Conservation (phyloP, 2,329 filamentous ascomycete species). For the Ceratocystis variospora region DNA sequence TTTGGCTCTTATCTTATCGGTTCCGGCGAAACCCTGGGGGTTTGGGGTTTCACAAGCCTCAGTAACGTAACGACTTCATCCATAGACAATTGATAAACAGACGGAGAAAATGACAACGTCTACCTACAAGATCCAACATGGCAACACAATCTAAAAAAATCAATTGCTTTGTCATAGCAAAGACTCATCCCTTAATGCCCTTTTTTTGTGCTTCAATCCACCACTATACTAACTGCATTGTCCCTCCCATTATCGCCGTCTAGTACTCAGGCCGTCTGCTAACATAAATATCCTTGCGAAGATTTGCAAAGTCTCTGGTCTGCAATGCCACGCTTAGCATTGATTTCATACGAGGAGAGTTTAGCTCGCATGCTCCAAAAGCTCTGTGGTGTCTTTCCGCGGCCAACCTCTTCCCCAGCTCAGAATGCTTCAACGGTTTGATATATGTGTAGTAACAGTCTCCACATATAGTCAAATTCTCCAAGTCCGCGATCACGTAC, state of each 20-base stretch:
- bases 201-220: background rate
- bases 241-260: background rate
- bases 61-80: background rate
- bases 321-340: constrained; percentile 48
- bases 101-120: background rate
- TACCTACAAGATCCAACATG: background rate
- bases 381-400: constrained; percentile 47
- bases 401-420: constrained; percentile 39
- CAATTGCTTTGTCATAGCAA: background rate
- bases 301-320: constrained; percentile 10
- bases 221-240: background rate
- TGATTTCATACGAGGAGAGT: constrained; percentile 63
- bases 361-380: constrained; percentile 58
- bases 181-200: background rate
- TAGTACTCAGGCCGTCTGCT: constrained; percentile 10
- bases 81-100: background rate
- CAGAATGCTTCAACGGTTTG: constrained; percentile 58
- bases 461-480: constrained; percentile 69
- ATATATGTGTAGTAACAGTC: constrained; percentile 57
- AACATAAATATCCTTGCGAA: constrained; percentile 15
- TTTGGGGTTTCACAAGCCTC: background rate
- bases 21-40: background rate
- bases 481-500: constrained; percentile 64
- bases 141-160: background rate
- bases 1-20: constrained; percentile 16